Evolutionary conservation across 306 rosid species (phyloP), one percentile per base, ranked within the genome.

Genomic region (Albizia julibrissin): DNA sequence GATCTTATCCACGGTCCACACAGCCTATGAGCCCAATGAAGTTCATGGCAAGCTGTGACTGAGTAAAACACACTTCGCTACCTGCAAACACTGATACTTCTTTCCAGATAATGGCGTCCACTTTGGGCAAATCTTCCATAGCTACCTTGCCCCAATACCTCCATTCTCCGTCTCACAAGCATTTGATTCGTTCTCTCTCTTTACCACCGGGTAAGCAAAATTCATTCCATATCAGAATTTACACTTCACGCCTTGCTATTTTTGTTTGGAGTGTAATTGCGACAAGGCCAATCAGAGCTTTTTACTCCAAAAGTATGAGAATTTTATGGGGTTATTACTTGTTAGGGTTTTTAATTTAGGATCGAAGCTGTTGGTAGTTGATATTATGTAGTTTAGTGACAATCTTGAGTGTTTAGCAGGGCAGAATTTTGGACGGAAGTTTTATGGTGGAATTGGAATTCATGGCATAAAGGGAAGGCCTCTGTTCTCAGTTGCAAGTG

Each of bases 401-500:
- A 50, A 1, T 71, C 68, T 81, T 77, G 49, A 62, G 56, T 52
- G 79, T 8, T 43, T 82, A n/a, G 62, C 91, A 94, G 98, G 91
- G 68, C 89, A 64, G 85, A 84, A 76, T 84, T 76, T 46, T 80
- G 91, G 90, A 24, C 86, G 76, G 29, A 91, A 84, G 83, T 82
- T 88, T 50, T 79, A 76, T 89, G 94, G 91, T 69, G 88, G 93
- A 72, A 84, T 91, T 64, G 88, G 92, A 82, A 65, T 88, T 76
- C 91, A 80, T 40, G 89, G 92, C 29, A 80, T 76, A 54, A 93
- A 87, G 83, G 91, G 88, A 66, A 89, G 91, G 86, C 83, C 95
- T 86, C 92, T 62, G 74, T 88, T 91, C 69, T 87, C 94, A n/a
- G 93, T 91, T 54, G 79, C 90, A 44, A 93, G 84, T 87, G 98